Percentiles rank a stretch among this genome's conserved stretches.
These are phyloP conservation scores for Metarhizium guizhouense DNA, from an alignment of 2,329 filamentous ascomycete genomes.

Conservation along the genomic window DNA sequence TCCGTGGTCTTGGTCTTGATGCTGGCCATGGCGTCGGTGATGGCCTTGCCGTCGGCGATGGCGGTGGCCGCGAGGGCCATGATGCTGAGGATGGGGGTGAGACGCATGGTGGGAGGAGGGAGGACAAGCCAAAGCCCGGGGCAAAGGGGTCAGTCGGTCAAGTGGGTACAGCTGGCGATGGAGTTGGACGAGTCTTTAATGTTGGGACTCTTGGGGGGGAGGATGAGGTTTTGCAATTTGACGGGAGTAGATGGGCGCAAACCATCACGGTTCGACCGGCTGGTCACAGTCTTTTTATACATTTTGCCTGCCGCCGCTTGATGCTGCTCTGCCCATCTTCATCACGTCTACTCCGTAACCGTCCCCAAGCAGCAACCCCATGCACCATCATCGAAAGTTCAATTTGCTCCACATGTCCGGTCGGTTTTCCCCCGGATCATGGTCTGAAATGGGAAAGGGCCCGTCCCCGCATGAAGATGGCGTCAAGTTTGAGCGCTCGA, in stretches of 20 bases:
- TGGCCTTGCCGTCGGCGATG: conserved; percentile 6
- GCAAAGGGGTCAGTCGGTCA: background rate
- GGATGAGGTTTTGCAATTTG: too few species aligned
- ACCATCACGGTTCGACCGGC: too few species aligned
- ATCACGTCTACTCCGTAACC: too few species aligned
- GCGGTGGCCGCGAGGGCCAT: conserved; percentile 1
- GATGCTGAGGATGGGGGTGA: conserved; percentile 2
- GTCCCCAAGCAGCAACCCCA: too few species aligned
- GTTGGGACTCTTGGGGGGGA: too few species aligned
- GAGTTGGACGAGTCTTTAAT: background rate
- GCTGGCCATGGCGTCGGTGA: conserved; percentile 19
- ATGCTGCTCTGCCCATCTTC: too few species aligned
- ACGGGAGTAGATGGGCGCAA: too few species aligned
- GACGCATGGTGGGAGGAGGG: background rate
- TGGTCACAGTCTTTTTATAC: too few species aligned
- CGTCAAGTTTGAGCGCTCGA: background rate
- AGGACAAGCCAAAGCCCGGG: background rate
- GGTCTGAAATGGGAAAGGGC: background rate
- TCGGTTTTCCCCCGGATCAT: background rate
- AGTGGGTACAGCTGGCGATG: background rate
- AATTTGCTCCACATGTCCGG: too few species aligned
- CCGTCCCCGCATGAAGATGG: background rate
- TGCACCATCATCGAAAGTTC: too few species aligned
- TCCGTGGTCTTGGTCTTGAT: conserved; percentile 23
- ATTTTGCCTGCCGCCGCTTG: too few species aligned